Percentiles rank a stretch among this genome's conserved stretches.
These are phyloP conservation scores for Pyrus hybrid DNA, from an alignment of 331 rosid genomes.

Conservation along the genomic window DNA sequence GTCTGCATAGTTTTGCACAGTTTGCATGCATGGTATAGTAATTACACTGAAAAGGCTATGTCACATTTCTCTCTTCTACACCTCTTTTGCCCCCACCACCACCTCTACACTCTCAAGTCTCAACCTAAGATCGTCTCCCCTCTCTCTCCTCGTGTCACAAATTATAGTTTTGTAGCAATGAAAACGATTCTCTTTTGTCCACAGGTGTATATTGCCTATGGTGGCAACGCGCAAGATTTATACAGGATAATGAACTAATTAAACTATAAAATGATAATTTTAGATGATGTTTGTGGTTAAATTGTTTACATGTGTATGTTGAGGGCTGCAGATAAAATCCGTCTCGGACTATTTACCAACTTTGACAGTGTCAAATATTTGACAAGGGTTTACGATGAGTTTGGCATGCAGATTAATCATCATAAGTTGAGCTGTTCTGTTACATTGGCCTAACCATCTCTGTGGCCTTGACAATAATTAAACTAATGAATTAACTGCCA, in stretches of 20 bases:
- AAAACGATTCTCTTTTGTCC: accelerated
- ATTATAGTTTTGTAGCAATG: too few relatives aligned
- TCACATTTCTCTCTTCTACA: background rate
- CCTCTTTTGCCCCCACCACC: background rate
- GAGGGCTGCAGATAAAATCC: background rate
- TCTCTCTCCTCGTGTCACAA: background rate
- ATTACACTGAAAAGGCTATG: background rate
- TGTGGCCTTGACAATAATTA: background rate
- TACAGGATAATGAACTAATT: background rate
- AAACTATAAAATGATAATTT: too few relatives aligned
- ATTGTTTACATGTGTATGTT: background rate
- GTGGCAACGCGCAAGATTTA: background rate
- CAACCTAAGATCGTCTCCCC: too few relatives aligned
- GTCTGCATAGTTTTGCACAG: background rate
- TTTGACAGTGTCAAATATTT: background rate
- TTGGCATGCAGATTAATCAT: background rate
- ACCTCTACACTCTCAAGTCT: too few relatives aligned
- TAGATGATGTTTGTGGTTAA: background rate
- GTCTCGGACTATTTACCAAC: background rate
- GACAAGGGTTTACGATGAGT: background rate
- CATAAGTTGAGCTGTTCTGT: background rate
- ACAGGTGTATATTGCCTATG: accelerated
- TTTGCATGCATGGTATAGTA: conserved; percentile 1
- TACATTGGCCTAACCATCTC: background rate
- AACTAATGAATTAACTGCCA: background rate